Evolutionary conservation across 768 basidiomycete species (phyloP), one percentile per base, ranked within the genome.

Genomic region (Lentinula sp.): DNA sequence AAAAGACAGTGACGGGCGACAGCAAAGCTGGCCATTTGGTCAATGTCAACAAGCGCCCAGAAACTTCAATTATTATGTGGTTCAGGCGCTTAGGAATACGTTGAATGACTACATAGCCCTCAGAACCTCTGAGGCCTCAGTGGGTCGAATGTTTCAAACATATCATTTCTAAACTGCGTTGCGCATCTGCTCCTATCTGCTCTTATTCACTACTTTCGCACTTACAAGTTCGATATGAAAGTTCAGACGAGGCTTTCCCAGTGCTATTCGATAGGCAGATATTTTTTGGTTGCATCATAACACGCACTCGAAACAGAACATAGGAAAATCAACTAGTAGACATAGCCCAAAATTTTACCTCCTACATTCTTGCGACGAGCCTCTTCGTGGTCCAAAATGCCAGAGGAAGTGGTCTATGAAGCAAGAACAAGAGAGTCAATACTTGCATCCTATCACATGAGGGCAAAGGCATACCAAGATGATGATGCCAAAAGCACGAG

Each of bases 331-430:
- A 56, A 34, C 79, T 91, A 95, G 78, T 95, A 95, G 63, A 93
- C 89, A 74, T 93, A 96, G 64, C 93, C 93, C 56, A 95, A 78
- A 63, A 97, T 83, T 80, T 97, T 97, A 63, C 95, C 95, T 77
- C 94, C 95, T 62, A 97, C 87, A 78, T 96, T 95, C 82, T 98
- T 98, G 71, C 95, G 88, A 79, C 96, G 88, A 50, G 96, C 96
- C 82, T 98, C 96, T 75, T 97, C 95, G 74, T 99, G 97, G 79
- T 98, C 97, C 73, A 98, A 84, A 75, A 98, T 99, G 65, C 97
- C 97, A 16, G 94, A 93, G 18, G 94, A 96, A 54, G 96, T 98
- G 66, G 96, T 99, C 92, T 94, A 61, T 1, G 57, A 18, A 60
- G 3, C 23, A 34, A 4, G 61, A 43, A 54, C n/a, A 18, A n/a